phyloP scores from a whole-genome alignment of 495 filamentous ascomycete genomes.

The Penicillium psychrofluorescens region DNA sequence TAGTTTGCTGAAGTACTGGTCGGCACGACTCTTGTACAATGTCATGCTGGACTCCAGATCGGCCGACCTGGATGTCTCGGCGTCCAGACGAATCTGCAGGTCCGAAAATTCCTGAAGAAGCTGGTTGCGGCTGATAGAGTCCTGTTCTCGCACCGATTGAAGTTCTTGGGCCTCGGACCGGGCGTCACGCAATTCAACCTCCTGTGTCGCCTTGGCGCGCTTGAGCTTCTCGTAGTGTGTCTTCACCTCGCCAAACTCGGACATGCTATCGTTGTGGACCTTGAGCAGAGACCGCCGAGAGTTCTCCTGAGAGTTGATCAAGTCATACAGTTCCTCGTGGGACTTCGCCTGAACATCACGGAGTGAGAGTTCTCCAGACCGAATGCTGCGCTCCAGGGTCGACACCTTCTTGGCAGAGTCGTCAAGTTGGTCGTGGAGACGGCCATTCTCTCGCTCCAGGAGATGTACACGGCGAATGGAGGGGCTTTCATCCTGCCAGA shows the following conservation, averaged over 20 bases:
- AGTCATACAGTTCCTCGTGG: slow-evolving; percentile 89
- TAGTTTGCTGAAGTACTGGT: slow-evolving; percentile 96
- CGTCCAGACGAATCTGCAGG: slow-evolving; percentile 86
- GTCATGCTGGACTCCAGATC: slow-evolving; percentile 79
- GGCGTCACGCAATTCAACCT: slow-evolving; percentile 85
- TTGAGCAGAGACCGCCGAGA: slow-evolving; percentile 74
- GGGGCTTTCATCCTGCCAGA: slow-evolving; percentile 74
- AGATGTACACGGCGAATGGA: slow-evolving; percentile 79
- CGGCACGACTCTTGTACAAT: slow-evolving; percentile 86
- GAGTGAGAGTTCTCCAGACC: slow-evolving; percentile 79
- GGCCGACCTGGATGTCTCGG: slow-evolving; percentile 74
- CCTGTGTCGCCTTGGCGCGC: slow-evolving; percentile 65
- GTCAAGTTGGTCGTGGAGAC: slow-evolving; percentile 91
- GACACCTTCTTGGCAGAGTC: slow-evolving; percentile 93
- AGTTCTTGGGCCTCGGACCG: slow-evolving; percentile 80
- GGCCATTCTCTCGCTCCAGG: slow-evolving; percentile 84
- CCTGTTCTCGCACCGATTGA: slow-evolving; percentile 69
- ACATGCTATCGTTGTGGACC: slow-evolving; percentile 75
- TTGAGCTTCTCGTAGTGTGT: slow-evolving; percentile 78
- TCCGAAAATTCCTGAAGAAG: slow-evolving; percentile 90
- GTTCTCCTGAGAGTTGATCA: slow-evolving; percentile 91
- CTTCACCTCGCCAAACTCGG: slow-evolving; percentile 81
- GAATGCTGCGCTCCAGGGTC: slow-evolving; percentile 77
- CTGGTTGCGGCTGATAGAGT: slow-evolving; percentile 74
- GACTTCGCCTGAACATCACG: slow-evolving; percentile 90